A percentile compares a stretch with the other conserved stretches of the same genome.
Conservation (phyloP, 164 flowering plant species). For the Aristolochia fimbriata region DNA sequence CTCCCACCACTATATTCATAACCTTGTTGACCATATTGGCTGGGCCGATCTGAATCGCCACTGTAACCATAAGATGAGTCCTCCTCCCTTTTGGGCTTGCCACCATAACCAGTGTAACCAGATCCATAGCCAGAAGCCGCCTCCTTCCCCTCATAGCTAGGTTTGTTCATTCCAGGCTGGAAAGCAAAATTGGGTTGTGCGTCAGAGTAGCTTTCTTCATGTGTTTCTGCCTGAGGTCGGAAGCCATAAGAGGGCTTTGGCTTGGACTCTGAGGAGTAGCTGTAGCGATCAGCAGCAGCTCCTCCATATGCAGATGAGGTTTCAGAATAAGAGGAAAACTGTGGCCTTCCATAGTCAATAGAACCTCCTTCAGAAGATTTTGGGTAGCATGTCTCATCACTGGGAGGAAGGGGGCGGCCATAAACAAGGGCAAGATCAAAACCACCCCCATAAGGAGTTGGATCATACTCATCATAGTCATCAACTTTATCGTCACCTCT, state of each 20-base stretch:
- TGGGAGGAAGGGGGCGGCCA: constrained; percentile 69
- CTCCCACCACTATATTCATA: background rate
- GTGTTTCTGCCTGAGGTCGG: background rate
- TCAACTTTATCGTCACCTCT: background rate
- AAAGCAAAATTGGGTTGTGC: constrained; percentile 1
- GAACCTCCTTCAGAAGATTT: constrained; percentile 11
- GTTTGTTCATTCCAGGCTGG: constrained; percentile 4
- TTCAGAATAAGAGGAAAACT: constrained; percentile 17
- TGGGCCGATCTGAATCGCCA: background rate
- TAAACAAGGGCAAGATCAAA: constrained; percentile 41
- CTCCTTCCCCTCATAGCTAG: background rate
- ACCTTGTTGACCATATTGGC: background rate
- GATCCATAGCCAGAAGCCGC: background rate
- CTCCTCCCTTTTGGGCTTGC: background rate
- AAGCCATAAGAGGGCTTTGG: background rate
- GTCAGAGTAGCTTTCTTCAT: background rate
- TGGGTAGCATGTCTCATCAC: constrained; percentile 59
- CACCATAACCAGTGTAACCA: background rate
- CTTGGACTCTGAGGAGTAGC: background rate
- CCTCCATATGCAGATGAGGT: constrained; percentile 14
- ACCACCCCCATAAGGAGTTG: constrained; percentile 77
- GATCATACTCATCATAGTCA: constrained; percentile 42
- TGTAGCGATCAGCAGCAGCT: constrained; percentile 6
- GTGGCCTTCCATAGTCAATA: constrained; percentile 2
- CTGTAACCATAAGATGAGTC: background rate